Base-by-base conservation (phyloP, 441 rosid genomes). In the Bocquillonia castaneifolia region DNA sequence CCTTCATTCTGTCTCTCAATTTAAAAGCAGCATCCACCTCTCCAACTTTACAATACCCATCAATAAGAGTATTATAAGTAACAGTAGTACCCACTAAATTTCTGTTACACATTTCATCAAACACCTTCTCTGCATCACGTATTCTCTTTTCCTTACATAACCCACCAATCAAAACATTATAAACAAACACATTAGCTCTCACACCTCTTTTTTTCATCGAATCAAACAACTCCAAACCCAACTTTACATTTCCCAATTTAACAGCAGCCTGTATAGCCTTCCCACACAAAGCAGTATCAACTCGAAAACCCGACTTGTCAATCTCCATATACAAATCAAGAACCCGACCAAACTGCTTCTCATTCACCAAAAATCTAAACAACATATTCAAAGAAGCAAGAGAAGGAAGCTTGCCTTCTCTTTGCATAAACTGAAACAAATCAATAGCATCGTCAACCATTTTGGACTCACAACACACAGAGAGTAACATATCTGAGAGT, bases 261-360 rank as follows among this genome's bases (percentile, higher is more conserved):
- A 82, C 91, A 1, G 96, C 89, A 0, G 96, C 84, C 69, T 85
- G 88, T 25, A 88, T 78, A 0, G 88, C 96, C 66, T 85, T 91
- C 17, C 86, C 92, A 2, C 72, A 88, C 51, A 82, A 79, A 72
- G 80, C 76, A 63, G 67, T 80, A 70, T 84, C 85, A 18, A 89
- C 85, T 61, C 78, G 71, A 68, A 81, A 80, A 67, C 84, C 84
- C 34, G 78, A 79, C 17, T 61, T 79, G 18, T 77, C 31, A 2
- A 85, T 74, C 72, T 81, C 92, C 61, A 58, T 65, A 68, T 89
- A 86, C 74, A 89, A 73, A 22, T 63, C 72, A 64, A 91, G 75
- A 63, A 82, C 76, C 72, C 54, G 64, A 36, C 71, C 78, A 59
- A 72, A 86, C 34, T 82, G 77, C 66, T 79, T 83, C 5, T 52